Base-by-base conservation (phyloP, 306 rosid genomes). In the Oemleria cerasiformis region DNA sequence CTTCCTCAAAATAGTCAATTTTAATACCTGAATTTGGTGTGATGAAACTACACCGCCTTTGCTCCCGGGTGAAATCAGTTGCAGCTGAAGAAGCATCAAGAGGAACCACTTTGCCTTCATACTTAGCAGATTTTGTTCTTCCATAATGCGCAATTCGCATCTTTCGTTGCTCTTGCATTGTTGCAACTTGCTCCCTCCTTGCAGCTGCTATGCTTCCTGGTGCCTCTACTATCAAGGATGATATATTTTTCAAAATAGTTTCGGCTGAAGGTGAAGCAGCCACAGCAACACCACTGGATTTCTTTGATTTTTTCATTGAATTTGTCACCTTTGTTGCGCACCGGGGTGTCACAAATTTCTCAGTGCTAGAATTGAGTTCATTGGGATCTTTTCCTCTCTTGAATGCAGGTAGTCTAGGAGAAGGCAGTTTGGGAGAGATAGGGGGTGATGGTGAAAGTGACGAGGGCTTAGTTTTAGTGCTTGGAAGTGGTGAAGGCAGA, bases 161-260 rank as follows among this genome's bases (percentile, higher is more conserved):
- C 84, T 88, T 90, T 54, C 97, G 76, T 17, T 73, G 78, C 49
- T 88, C 67, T 83, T 17, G 90, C 90, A 54, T 85, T 82, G 17
- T 81, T 19, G 97, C 94, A 77, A 86, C 74, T 40, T 88, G 92
- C 71, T 88, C 92, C 63, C 97, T 86, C 78, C 97, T 90, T 41
- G 78, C 88, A 23, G 97, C 94, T 30, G 97, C 97, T 41, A 90
- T 90, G 79, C 94, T 90, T 45, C 97, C 97, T 1, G 97, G 97
- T 38, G 97, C 81, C 63, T 86, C 88, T 62, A 91, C 85, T 70
- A 90, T 87, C 87, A 86, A 60, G 39, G 94, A 83, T 11, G 93
- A 81, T 53, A 78, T 69, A 63, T 81, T 83, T 73, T 82, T 81
- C 67, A 88, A 53, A 2, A 87, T 71, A 14, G 79, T 65, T 16